Evolutionary conservation across 2,329 filamentous ascomycete species (phyloP), one percentile per base, ranked within the genome.

Genomic region (Lachnellula arida): DNA sequence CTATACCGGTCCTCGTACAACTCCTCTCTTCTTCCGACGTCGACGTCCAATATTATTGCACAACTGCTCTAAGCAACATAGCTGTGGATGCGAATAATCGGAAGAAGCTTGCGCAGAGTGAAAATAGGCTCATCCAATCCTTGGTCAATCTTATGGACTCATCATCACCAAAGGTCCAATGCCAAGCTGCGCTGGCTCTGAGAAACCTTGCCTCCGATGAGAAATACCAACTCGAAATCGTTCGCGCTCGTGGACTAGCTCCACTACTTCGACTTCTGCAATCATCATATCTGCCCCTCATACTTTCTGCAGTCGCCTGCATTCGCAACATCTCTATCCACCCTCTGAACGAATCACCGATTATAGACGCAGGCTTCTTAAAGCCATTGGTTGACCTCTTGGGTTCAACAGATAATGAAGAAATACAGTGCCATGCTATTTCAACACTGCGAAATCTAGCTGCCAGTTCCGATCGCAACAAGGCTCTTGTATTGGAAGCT

Each of bases 311-410:
- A 46, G 94, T 99, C 61, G 94, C 94, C 49, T 99, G 94, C 71
- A 99, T 99, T 71, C 88, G 94, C 66, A 99, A 99, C 72, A 99
- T 99, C 64, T 97, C 93, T 55, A 99, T 99, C 63, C 94, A 99
- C 71, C 94, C 94, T 17, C 79, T 93, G 69, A 99, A 99, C 74
- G 94, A 99, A 74, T 97, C 93, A 11, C 94, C 94, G 0, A 99
- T 99, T 63, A 99, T 99, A 68, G 94, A 99, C 68, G 93, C 93
- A 42, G 94, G 93, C 56, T 99, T 99, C 73, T 75, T 99, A 58
- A 92, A 91, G 71, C 94, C 94, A 0, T 76, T 99, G 54, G 94
- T 99, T 23, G 92, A 97, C 63, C 81, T 99, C 1, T 81, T 99
- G 7, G 93, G 94, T 51, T 95, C 91, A 9, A 97, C 92, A 0